phyloP scores from a whole-genome alignment of 2,329 filamentous ascomycete genomes.

The Phialocephala sp. region DNA sequence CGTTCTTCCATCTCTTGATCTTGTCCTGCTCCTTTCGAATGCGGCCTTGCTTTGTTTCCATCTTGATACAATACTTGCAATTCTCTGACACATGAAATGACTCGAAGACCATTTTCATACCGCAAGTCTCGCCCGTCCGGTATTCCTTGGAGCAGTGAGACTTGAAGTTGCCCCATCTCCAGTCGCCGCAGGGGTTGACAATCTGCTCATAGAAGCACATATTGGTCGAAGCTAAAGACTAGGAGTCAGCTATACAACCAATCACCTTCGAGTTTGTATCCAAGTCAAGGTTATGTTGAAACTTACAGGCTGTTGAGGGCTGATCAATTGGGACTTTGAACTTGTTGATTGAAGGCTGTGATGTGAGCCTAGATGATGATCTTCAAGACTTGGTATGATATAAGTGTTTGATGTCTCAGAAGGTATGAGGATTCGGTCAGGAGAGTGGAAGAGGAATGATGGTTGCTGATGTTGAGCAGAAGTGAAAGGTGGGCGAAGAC shows the following conservation, averaged over 20 bases:
- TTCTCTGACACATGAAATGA: constrained; percentile 64
- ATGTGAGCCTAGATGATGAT: not conserved
- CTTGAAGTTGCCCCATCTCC: constrained; percentile 93
- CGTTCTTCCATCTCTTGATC: constrained; percentile 71
- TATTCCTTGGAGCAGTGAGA: constrained; percentile 95
- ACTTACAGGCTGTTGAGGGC: constrained; percentile 37
- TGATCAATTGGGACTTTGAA: constrained; percentile 12
- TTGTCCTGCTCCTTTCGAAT: constrained; percentile 76
- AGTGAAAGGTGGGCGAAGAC: constrained; percentile 22
- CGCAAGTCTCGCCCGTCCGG: constrained; percentile 94
- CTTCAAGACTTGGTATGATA: constrained; percentile 13
- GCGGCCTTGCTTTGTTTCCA: constrained; percentile 81
- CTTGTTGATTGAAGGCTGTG: constrained; percentile 16
- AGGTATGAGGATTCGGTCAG: constrained; percentile 23
- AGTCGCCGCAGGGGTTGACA: constrained; percentile 84
- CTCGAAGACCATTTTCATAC: constrained; percentile 85
- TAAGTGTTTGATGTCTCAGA: constrained; percentile 26
- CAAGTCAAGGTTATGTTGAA: constrained; percentile 4
- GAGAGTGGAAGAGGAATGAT: constrained; percentile 31
- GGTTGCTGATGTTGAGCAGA: constrained; percentile 37
- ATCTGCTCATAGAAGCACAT: constrained; percentile 99
- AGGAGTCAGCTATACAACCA: constrained; percentile 29
- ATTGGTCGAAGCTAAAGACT: constrained; percentile 43
- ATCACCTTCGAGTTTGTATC: constrained; percentile 31
- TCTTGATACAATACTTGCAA: constrained; percentile 89